Base-by-base conservation (phyloP, 805 yeast genomes). In the Candida namnaoensis region DNA sequence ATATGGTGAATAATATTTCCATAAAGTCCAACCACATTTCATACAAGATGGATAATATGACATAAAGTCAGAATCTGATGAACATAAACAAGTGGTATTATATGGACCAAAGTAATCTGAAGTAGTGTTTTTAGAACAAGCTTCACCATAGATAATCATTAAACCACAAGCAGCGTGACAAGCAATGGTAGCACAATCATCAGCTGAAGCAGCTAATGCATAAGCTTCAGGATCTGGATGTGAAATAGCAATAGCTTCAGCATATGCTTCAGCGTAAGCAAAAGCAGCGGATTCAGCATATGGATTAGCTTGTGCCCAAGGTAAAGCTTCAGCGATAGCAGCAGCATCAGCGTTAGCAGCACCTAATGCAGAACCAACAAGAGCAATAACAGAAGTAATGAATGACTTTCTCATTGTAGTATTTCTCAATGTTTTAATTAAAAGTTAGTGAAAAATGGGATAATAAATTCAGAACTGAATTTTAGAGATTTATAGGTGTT, bases 21-120 rank as follows among this genome's bases (percentile, higher is more conserved):
- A 60, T 30, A 60, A 43, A 48, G 62, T 59, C 64, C 62, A 59
- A 36, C 64, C 64, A 49, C 64, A 60, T 32, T 54, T 59, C 27
- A 59, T 47, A 50, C 64, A 60, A 4, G 38, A 49, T 13, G 48
- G 49, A 23, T 50, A 50, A 24, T 37, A 35, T 5, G 25, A 19
- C 35, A 39, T 41, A 40, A 47, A 51, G n/a, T 32, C 14, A n/a
- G 44, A 32, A 11, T 36, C 51, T n/a, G n/a, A 25, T 33, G 38
- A 40, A 42, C 55, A 51, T 32, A 44, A 38, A 38, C 54, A 51
- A n/a, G 15, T 27, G 27, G 34, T 14, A 36, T 45, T 36, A 34
- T 43, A 44, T 19, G 39, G 39, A 23, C 35, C 39, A 34, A 38
- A 26, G 19, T 41, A 49, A 26, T 33, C 38, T 32, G 51, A 39